These are phyloP conservation scores for Nothophytophthora sp. DNA, from an alignment of 352 stramenopile genomes.

Conservation along the genomic window DNA sequence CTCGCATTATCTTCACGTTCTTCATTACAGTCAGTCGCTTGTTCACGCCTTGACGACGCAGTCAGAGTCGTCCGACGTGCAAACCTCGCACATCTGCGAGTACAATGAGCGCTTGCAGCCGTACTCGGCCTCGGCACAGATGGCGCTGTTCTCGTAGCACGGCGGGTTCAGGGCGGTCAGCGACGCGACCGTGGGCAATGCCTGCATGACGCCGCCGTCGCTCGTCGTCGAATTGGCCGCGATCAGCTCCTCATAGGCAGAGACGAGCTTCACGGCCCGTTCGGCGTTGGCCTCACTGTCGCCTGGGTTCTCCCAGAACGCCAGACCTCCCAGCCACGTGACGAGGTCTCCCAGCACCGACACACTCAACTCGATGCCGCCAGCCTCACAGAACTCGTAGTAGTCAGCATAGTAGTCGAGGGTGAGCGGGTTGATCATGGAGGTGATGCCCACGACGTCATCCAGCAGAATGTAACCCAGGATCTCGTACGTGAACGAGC, in stretches of 20 bases:
- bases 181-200: slow-evolving; percentile 36
- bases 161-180: slow-evolving; percentile 49
- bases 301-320: slow-evolving; percentile 67
- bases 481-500: slow-evolving; percentile 66
- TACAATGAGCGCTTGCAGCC: slow-evolving; percentile 57
- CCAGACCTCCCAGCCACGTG: slow-evolving; percentile 41
- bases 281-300: slow-evolving; percentile 43
- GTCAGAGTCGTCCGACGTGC: slow-evolving; percentile 13
- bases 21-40: too few species aligned
- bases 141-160: slow-evolving; percentile 61
- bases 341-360: slow-evolving; percentile 21
- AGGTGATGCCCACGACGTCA: slow-evolving; percentile 74
- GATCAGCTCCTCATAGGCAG: slow-evolving; percentile 43
- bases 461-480: slow-evolving; percentile 63
- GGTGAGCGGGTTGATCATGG: slow-evolving; percentile 46
- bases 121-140: slow-evolving; percentile 41
- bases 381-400: slow-evolving; percentile 57
- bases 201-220: slow-evolving; percentile 47
- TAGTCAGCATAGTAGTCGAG: slow-evolving; percentile 44
- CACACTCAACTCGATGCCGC: slow-evolving; percentile 53
- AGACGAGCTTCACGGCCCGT: slow-evolving; percentile 45
- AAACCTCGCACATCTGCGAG: slow-evolving; percentile 68
- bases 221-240: slow-evolving; percentile 22
- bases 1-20: too few species aligned
- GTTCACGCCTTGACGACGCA: too few species aligned